A percentile compares a stretch with the other conserved stretches of the same genome.
Conservation (phyloP, 257 asterid genomes). For the Ocimum tenuiflorum region DNA sequence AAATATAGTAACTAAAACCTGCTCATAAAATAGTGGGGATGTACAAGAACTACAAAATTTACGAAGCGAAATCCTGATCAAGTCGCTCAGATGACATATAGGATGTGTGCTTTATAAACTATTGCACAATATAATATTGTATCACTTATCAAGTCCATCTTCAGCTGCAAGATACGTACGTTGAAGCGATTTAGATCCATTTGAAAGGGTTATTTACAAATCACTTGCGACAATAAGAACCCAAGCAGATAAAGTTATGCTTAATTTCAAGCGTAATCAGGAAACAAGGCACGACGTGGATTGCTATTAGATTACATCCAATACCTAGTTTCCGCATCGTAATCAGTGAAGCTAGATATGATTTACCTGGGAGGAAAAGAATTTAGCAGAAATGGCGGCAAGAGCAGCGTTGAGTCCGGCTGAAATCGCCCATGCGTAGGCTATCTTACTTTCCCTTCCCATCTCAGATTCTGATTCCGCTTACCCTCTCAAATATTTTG, state of each 20-base stretch:
- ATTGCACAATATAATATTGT: not conserved
- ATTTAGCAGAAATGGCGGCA: conserved; percentile 81
- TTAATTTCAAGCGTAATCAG: not conserved
- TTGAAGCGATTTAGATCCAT: not conserved
- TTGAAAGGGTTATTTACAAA: too few relatives aligned
- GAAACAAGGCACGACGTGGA: not conserved
- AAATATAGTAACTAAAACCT: not conserved
- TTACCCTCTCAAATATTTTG: too few relatives aligned
- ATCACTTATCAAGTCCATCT: not conserved
- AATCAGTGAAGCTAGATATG: not conserved
- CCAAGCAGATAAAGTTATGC: not conserved
- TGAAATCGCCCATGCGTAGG: conserved; percentile 66
- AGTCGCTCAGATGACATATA: not conserved
- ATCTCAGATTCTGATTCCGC: conserved; percentile 10
- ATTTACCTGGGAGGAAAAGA: conserved; percentile 59
- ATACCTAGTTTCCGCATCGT: not conserved
- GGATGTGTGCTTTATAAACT: not conserved
- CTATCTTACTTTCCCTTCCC: conserved; percentile 43
- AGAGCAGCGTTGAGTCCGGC: conserved; percentile 93
- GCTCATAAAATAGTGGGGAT: not conserved
- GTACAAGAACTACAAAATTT: not conserved
- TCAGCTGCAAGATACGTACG: not conserved
- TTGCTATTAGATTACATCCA: not conserved
- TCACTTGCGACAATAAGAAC: not conserved
- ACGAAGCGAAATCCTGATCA: not conserved